These are phyloP conservation scores for Botrytis squamosa DNA, from an alignment of 2,329 filamentous ascomycete species.

Conservation along the genomic window DNA sequence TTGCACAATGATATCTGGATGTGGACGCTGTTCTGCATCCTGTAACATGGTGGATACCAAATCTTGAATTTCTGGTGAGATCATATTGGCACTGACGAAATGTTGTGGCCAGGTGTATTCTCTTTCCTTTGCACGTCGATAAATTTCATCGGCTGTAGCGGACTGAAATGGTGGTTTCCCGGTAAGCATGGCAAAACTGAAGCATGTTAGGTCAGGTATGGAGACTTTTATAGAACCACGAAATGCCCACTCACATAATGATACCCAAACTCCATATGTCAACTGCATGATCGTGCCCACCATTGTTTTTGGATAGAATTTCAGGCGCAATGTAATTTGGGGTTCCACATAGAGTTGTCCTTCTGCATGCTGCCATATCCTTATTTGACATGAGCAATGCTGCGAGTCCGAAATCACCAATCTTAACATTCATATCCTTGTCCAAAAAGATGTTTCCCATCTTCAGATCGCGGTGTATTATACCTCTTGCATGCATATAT, in stretches of 20 bases:
- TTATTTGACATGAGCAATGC: constrained; percentile 88
- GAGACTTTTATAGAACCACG: constrained; percentile 11
- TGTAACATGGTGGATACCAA: constrained; percentile 74
- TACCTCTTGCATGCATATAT: constrained; percentile 93
- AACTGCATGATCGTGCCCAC: constrained; percentile 95
- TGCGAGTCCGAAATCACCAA: constrained; percentile 94
- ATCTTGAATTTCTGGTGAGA: constrained; percentile 74
- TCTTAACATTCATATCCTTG: constrained; percentile 92
- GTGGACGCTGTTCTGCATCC: constrained; percentile 71
- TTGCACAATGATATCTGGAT: constrained; percentile 74
- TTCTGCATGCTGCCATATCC: constrained; percentile 76
- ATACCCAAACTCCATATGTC: constrained; percentile 98
- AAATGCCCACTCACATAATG: constrained; percentile 67
- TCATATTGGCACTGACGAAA: constrained; percentile 64
- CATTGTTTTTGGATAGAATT: constrained; percentile 89
- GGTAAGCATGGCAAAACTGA: constrained; percentile 89
- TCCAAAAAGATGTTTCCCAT: constrained; percentile 98
- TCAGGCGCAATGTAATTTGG: constrained; percentile 98
- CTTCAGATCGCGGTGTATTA: constrained; percentile 95
- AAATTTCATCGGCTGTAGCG: constrained; percentile 81
- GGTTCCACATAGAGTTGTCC: constrained; percentile 93
- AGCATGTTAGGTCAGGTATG: constrained; percentile 32
- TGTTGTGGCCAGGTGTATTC: constrained; percentile 78
- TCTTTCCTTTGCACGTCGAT: constrained; percentile 65
- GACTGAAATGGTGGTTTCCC: constrained; percentile 97